Evolutionary conservation across 345 rosid genomes (phyloP).

Genomic region (Rhizophora apiculata): DNA sequence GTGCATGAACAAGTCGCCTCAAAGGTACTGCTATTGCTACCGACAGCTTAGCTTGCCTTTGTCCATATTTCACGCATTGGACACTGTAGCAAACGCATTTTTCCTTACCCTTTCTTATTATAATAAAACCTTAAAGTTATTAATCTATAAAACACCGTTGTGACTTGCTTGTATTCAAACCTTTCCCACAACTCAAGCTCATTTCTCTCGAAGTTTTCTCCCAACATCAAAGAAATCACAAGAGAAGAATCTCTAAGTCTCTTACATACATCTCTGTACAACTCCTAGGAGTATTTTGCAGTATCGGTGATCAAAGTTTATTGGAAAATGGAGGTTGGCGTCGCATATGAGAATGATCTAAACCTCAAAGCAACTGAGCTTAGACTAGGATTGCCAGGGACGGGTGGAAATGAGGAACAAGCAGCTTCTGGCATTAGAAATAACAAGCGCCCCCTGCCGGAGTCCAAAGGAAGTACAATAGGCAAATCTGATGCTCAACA

Average conservation of each 20-base stretch:
- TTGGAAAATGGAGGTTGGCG: slow-evolving; percentile 35
- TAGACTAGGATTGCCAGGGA: slow-evolving; percentile 83
- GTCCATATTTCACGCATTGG: slow-evolving; percentile 53
- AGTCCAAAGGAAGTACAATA: slow-evolving; percentile 16
- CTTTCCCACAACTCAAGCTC: neutral
- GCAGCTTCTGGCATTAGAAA: slow-evolving; percentile 39
- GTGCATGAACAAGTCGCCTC: slow-evolving; percentile 55
- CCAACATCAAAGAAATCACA: neutral
- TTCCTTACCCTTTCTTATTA: slow-evolving; percentile 1
- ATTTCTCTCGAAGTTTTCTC: neutral
- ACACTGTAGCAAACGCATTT: neutral
- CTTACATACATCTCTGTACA: neutral
- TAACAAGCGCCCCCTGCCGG: slow-evolving; percentile 51
- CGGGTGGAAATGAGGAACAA: slow-evolving; percentile 36
- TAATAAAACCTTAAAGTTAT: slow-evolving; percentile 13
- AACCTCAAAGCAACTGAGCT: slow-evolving; percentile 87
- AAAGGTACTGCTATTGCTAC: slow-evolving; percentile 60
- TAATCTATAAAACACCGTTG: neutral
- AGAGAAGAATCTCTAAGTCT: neutral
- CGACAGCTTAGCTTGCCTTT: slow-evolving; percentile 83
- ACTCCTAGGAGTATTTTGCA: neutral
- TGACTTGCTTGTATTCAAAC: neutral
- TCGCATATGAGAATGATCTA: slow-evolving; percentile 50
- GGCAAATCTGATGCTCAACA: slow-evolving; percentile 22
- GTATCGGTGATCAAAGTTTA: neutral